Percentiles rank a stretch among this genome's conserved stretches.
Evolutionary conservation across 257 asterid genomes (phyloP).

Genomic region (Solanum habrochaites): DNA sequence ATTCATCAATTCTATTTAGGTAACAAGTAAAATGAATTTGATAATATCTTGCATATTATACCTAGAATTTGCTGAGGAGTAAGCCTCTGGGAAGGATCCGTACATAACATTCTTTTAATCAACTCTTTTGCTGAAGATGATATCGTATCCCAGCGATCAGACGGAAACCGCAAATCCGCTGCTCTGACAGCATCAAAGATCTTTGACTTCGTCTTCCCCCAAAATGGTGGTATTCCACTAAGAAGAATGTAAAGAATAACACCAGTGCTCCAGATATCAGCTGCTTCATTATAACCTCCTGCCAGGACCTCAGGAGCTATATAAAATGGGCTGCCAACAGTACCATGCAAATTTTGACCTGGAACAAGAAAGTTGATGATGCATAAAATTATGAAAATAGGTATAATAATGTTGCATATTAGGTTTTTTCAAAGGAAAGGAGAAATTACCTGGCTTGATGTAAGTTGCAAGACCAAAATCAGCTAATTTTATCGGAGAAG

Average conservation of each 20-base stretch:
- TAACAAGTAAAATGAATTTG: background rate
- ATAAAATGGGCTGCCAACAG: constrained; percentile 80
- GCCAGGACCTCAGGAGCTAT: constrained; percentile 81
- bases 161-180: constrained; percentile 54
- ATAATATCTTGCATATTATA: constrained; percentile 5
- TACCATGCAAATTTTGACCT: constrained; percentile 59
- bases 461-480: constrained; percentile 86
- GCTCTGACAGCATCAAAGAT: constrained; percentile 72
- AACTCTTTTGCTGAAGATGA: constrained; percentile 59
- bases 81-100: constrained; percentile 48
- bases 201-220: constrained; percentile 67
- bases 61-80: constrained; percentile 69
- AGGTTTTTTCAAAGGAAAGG: background rate
- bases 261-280: constrained; percentile 85
- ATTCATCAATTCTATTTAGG: background rate
- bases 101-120: constrained; percentile 61
- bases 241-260: constrained; percentile 76
- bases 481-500: constrained; percentile 68
- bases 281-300: constrained; percentile 68
- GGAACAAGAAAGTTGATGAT: constrained; percentile 5
- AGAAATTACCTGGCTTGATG: constrained; percentile 32
- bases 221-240: constrained; percentile 71
- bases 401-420: background rate
- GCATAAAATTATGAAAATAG: background rate
- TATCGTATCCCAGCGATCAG: constrained; percentile 41